Evolutionary conservation across 352 stramenopile species (phyloP).

Genomic region (Globisporangium polare): DNA sequence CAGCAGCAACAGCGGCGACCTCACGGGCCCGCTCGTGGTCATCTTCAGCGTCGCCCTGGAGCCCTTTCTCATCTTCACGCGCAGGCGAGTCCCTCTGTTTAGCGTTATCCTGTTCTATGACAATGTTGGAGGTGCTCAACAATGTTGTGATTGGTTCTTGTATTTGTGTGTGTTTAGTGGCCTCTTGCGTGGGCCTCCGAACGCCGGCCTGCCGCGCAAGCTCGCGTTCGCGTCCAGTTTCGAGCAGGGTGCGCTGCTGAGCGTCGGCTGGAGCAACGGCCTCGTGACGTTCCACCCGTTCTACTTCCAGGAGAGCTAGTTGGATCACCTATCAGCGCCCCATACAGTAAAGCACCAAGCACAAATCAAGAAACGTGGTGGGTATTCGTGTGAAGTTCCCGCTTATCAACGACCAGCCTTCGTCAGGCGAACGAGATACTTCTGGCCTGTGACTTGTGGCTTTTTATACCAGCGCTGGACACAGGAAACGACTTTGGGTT

Average conservation of each 20-base stretch:
- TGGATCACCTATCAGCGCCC: too few species aligned
- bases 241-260: constrained; percentile 61
- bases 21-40: constrained; percentile 48
- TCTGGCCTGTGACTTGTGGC: neutral
- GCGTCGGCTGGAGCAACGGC: constrained; percentile 72
- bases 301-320: constrained; percentile 48
- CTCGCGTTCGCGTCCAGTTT: constrained; percentile 67
- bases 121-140: neutral
- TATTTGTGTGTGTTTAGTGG: constrained; percentile 20
- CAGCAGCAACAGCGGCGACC: constrained; percentile 18
- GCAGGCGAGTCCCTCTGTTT: constrained; percentile 25
- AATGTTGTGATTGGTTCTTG: neutral
- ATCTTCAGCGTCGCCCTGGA: constrained; percentile 70
- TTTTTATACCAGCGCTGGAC: neutral
- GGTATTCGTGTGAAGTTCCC: too few species aligned
- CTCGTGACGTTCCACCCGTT: constrained; percentile 79
- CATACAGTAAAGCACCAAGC: too few species aligned
- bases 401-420: too few species aligned
- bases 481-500: neutral
- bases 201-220: constrained; percentile 49
- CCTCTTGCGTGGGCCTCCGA: constrained; percentile 54
- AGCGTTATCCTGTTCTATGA: neutral
- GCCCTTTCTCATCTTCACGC: constrained; percentile 76
- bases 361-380: neutral
- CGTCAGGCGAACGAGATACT: too few species aligned